Evolutionary conservation across 1,139 yeast genomes (phyloP), one percentile per base, ranked within the genome.

Genomic region (Candida sp.): DNA sequence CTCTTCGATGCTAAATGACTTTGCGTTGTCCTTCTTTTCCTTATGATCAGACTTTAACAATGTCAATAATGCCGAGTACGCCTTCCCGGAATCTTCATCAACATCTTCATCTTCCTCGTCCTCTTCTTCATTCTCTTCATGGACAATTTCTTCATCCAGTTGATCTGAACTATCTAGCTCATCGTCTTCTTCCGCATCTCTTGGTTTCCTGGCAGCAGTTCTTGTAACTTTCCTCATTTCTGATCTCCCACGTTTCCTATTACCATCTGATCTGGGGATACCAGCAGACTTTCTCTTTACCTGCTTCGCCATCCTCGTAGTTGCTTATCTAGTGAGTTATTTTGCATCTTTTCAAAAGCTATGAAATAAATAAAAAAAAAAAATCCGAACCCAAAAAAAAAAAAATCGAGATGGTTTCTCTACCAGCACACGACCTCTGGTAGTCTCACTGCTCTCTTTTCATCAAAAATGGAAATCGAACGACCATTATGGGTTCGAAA

Each of bases 41-140:
- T 68, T 64, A 45, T 75, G 83, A 48, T 85, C 90, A 3, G 84
- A 73, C 46, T 79, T 79, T 53, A 91, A 73, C 49, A 90, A 76
- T 0, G 96, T 87, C 63, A 92, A 70, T 49, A 92, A 72, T 0
- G 97, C 96, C 59, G 83, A 81, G 65, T 90, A 90, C 0, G 96
- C 94, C 63, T 78, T 75, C 7, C 77, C 76, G 49, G 66, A 65
- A 43, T 66, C 69, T 42, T n/a, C n/a, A n/a, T n/a, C n/a, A n/a
- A n/a, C n/a, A n/a, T n/a, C n/a, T n/a, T 59, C 66, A 11, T 51
- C 61, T 8, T 42, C 48, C 4, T 47, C 7, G 42, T 40, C 55
- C 22, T 54, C 62, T n/a, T 45, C 17, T 27, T 47, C 46, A 26
- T 40, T 28, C 5, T 43, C 49, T 2, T 38, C n/a, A 54, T 5